Conservation (phyloP, 2,329 filamentous ascomycete species). For the Diplocarpon mali region DNA sequence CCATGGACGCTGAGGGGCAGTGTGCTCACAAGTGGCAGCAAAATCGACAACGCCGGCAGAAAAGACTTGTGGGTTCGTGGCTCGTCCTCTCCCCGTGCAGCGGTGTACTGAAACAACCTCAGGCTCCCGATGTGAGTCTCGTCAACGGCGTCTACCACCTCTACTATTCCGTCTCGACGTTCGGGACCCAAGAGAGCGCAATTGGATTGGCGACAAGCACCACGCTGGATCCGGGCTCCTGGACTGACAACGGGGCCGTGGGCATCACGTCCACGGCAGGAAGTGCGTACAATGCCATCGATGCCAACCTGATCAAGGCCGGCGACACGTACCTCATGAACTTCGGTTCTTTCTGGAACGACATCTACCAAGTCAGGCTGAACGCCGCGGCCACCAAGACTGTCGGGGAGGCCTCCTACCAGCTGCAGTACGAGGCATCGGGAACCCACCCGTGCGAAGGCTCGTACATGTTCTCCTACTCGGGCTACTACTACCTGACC, state of each 20-base stretch:
- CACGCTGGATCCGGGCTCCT: conserved; percentile 41
- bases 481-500: conserved; percentile 53
- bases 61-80: conserved; percentile 32
- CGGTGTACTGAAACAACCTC: not conserved
- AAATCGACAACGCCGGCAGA: conserved; percentile 28
- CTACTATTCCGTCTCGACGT: conserved; percentile 47
- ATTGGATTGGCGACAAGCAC: conserved; percentile 37
- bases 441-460: conserved; percentile 45
- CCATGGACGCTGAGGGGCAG: conserved; percentile 33
- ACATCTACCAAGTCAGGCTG: conserved; percentile 50
- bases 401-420: conserved; percentile 27
- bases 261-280: conserved; percentile 36
- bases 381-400: conserved; percentile 26
- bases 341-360: conserved; percentile 60
- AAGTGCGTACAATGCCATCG: conserved; percentile 49
- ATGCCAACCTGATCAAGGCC: conserved; percentile 39
- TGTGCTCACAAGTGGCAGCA: conserved; percentile 29
- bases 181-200: conserved; percentile 41
- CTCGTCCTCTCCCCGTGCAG: not conserved
- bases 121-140: conserved; percentile 52
- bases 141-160: conserved; percentile 49
- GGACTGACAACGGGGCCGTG: conserved; percentile 47
- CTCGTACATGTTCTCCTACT: conserved; percentile 42
- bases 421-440: conserved; percentile 42
- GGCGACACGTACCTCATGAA: conserved; percentile 37